phyloP scores from a whole-genome alignment of 164 flowering plant species.

The Liriodendron chinense region DNA sequence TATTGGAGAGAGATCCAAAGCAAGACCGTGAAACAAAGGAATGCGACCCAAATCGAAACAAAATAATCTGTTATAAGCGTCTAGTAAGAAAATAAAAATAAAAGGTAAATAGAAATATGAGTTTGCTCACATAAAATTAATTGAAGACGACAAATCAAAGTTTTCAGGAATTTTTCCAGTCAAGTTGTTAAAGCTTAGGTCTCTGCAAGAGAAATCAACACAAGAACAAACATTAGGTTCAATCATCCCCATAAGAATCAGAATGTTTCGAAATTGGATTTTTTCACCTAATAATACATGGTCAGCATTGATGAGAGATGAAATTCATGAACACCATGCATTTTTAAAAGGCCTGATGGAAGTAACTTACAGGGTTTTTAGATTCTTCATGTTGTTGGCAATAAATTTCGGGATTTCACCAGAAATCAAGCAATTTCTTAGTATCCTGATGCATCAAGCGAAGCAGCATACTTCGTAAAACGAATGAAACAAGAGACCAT shows the following conservation, averaged over 20 bases:
- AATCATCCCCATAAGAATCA: background rate
- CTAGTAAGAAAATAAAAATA: background rate
- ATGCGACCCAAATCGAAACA: background rate
- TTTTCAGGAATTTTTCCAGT: slow-evolving; percentile 52
- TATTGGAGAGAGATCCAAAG: background rate
- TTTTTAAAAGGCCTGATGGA: background rate
- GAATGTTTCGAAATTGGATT: background rate
- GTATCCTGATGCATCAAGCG: slow-evolving; percentile 37
- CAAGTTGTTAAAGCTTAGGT: slow-evolving; percentile 66
- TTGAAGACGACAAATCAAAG: slow-evolving; percentile 2
- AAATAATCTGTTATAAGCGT: background rate
- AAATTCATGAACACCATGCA: background rate
- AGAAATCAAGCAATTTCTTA: slow-evolving; percentile 64
- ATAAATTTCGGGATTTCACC: slow-evolving; percentile 60
- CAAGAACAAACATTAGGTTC: background rate
- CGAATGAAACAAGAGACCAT: background rate
- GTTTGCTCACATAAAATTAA: slow-evolving; percentile 21
- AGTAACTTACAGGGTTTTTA: slow-evolving; percentile 53
- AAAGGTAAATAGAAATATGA: background rate
- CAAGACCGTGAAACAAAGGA: background rate
- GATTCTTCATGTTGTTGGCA: slow-evolving; percentile 21
- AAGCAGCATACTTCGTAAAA: background rate
- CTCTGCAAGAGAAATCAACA: slow-evolving; percentile 26
- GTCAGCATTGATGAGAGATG: background rate
- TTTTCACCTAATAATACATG: background rate